Percentiles rank a stretch among this genome's conserved stretches.
These are phyloP conservation scores for Tetracladium marchalianum DNA, from an alignment of 495 filamentous ascomycete genomes.

Conservation along the genomic window DNA sequence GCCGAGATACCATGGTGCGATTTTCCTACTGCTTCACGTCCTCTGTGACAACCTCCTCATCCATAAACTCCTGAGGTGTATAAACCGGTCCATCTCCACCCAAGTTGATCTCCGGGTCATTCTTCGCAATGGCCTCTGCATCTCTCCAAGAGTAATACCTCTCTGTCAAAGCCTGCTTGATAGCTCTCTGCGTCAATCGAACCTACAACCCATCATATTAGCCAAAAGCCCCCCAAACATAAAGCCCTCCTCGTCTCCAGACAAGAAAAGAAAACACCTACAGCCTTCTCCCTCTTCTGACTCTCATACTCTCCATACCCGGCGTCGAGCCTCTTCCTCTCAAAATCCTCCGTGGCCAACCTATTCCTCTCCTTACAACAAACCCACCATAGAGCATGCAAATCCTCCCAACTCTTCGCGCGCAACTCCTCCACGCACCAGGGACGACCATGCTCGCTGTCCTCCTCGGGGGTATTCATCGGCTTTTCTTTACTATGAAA, in stretches of 20 bases:
- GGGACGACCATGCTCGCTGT: slow-evolving; percentile 57
- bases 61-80: slow-evolving; percentile 12
- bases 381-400: slow-evolving; percentile 90
- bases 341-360: slow-evolving; percentile 63
- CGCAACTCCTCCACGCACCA: slow-evolving; percentile 89
- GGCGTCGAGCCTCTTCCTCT: slow-evolving; percentile 52
- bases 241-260: neutral
- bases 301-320: slow-evolving; percentile 61
- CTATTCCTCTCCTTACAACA: slow-evolving; percentile 90
- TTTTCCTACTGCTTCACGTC: neutral
- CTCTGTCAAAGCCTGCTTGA: slow-evolving; percentile 80
- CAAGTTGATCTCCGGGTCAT: slow-evolving; percentile 56
- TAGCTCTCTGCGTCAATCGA: slow-evolving; percentile 57
- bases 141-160: slow-evolving; percentile 86
- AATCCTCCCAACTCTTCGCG: slow-evolving; percentile 83
- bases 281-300: slow-evolving; percentile 45
- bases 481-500: slow-evolving; percentile 58
- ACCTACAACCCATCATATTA: slow-evolving; percentile 38
- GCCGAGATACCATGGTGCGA: neutral
- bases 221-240: slow-evolving; percentile 1
- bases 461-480: slow-evolving; percentile 58
- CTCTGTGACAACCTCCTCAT: slow-evolving; percentile 12
- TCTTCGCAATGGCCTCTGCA: slow-evolving; percentile 58
- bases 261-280: slow-evolving; percentile 31
- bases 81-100: slow-evolving; percentile 37